phyloP scores from a whole-genome alignment of 2,329 filamentous ascomycete species.

The Corinectria fuckeliana region DNA sequence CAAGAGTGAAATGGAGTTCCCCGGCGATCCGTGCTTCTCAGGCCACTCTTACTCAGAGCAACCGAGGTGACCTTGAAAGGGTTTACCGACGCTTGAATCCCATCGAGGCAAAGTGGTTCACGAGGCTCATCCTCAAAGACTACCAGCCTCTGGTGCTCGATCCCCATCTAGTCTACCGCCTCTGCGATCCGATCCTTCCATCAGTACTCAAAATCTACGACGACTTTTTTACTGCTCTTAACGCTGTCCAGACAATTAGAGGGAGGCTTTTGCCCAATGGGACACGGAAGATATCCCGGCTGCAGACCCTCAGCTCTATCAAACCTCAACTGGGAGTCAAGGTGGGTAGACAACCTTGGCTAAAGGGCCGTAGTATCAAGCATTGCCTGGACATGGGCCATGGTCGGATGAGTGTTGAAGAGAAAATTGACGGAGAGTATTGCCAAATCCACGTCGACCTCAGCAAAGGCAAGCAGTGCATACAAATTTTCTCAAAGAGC shows the following conservation, averaged over 20 bases:
- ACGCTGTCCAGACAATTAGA: conserved; percentile 52
- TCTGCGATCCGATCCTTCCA: conserved; percentile 74
- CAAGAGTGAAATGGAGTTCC: conserved; percentile 73
- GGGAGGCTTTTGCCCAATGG: conserved; percentile 29
- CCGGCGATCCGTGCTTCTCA: conserved; percentile 58
- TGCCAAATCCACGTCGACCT: conserved; percentile 86
- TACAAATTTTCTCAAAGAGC: conserved; percentile 91
- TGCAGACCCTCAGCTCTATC: conserved; percentile 43
- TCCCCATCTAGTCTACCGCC: conserved; percentile 57
- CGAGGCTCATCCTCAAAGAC: conserved; percentile 78
- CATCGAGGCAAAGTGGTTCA: conserved; percentile 85
- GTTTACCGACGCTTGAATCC: conserved; percentile 68
- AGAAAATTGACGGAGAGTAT: conserved; percentile 89
- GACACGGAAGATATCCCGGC: conserved; percentile 14
- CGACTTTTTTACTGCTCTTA: conserved; percentile 67
- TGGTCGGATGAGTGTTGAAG: conserved; percentile 73
- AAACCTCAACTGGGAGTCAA: conserved; percentile 66
- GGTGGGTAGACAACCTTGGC: conserved; percentile 68
- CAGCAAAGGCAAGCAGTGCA: conserved; percentile 56
- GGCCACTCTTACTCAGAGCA: conserved; percentile 33
- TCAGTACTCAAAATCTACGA: conserved; percentile 73
- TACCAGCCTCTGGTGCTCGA: conserved; percentile 73
- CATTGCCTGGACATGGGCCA: conserved; percentile 73
- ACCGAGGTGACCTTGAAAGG: conserved; percentile 55
- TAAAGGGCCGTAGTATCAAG: conserved; percentile 74